Percentiles rank a stretch among this genome's conserved stretches.
phyloP scores from a whole-genome alignment of 345 rosid species.

The Passiflora organensis region DNA sequence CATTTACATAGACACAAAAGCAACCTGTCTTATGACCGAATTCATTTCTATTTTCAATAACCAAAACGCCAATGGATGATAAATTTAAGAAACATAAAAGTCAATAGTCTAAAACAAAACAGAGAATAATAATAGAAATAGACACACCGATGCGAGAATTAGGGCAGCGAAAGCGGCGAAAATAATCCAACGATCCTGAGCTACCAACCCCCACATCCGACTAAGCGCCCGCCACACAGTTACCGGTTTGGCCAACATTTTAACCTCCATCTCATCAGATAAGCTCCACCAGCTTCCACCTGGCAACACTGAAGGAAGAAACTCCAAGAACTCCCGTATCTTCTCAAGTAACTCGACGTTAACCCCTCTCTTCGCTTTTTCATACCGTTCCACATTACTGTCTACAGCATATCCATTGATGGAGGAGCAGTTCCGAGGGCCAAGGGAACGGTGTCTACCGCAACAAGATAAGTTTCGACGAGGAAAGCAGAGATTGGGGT shows the following conservation, averaged over 20 bases:
- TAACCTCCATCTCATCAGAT: slow-evolving; percentile 60
- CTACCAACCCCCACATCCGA: slow-evolving; percentile 87
- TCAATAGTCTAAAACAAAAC: too few relatives aligned
- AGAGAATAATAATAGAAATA: too few relatives aligned
- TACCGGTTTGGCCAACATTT: slow-evolving; percentile 65
- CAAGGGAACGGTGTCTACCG: slow-evolving; percentile 7
- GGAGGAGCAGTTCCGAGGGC: slow-evolving; percentile 30
- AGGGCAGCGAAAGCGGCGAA: slow-evolving; percentile 76
- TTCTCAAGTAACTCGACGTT: slow-evolving; percentile 35
- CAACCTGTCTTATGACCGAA: too few relatives aligned
- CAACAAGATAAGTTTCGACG: slow-evolving; percentile 9
- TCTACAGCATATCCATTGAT: slow-evolving; percentile 53
- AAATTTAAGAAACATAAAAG: too few relatives aligned
- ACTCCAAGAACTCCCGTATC: slow-evolving; percentile 43
- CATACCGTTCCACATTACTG: slow-evolving; percentile 19
- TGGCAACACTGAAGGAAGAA: slow-evolving; percentile 56
- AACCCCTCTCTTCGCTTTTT: slow-evolving; percentile 28
- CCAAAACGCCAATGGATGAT: too few relatives aligned
- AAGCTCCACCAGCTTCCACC: slow-evolving; percentile 96
- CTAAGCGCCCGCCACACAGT: slow-evolving; percentile 75
- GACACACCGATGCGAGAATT: slow-evolving; percentile 69
- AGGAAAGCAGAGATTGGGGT: slow-evolving; percentile 13
- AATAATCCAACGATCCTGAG: slow-evolving; percentile 83
- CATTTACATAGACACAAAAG: too few relatives aligned
- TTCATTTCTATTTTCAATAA: too few relatives aligned